Percentiles rank a stretch among this genome's conserved stretches.
Conservation (phyloP, 2,329 filamentous ascomycete genomes). For the Colletotrichum paranaense region DNA sequence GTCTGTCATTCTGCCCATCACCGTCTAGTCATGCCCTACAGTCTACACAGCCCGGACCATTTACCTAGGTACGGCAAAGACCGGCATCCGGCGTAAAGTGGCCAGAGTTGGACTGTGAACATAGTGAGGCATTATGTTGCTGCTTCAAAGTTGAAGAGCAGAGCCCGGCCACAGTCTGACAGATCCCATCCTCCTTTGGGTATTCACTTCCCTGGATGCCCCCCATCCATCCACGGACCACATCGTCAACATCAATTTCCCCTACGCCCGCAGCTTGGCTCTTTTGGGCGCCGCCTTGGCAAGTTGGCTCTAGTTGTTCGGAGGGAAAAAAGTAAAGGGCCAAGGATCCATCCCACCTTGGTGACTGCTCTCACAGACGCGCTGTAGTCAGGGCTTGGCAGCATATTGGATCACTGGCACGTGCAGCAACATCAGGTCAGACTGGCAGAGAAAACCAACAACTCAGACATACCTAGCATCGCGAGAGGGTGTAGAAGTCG, state of each 20-base stretch:
- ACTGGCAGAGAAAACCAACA: not conserved
- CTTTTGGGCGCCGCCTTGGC: slow-evolving; percentile 1
- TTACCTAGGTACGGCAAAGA: not conserved
- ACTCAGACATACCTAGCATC: not conserved
- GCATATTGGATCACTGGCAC: not conserved
- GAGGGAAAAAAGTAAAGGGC: not conserved
- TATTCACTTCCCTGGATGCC: not conserved
- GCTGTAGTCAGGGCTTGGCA: too few relatives aligned
- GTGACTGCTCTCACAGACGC: too few relatives aligned
- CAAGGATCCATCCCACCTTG: not conserved
- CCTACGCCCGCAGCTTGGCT: slow-evolving; percentile 29
- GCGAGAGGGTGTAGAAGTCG: not conserved
- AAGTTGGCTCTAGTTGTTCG: not conserved
- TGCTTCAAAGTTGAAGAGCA: not conserved
- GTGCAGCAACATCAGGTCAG: not conserved
- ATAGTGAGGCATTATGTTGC: slow-evolving; percentile 27
- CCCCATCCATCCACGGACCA: not conserved
- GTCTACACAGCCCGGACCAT: slow-evolving; percentile 3
- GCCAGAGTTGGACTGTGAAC: not conserved
- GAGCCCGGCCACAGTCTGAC: not conserved
- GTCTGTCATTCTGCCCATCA: not conserved
- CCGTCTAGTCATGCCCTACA: not conserved
- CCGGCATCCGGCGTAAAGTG: not conserved
- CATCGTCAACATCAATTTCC: slow-evolving; percentile 18
- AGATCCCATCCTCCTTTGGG: not conserved